Evolutionary conservation across 1,139 yeast genomes (phyloP).

Genomic region (Candida neerlandica): DNA sequence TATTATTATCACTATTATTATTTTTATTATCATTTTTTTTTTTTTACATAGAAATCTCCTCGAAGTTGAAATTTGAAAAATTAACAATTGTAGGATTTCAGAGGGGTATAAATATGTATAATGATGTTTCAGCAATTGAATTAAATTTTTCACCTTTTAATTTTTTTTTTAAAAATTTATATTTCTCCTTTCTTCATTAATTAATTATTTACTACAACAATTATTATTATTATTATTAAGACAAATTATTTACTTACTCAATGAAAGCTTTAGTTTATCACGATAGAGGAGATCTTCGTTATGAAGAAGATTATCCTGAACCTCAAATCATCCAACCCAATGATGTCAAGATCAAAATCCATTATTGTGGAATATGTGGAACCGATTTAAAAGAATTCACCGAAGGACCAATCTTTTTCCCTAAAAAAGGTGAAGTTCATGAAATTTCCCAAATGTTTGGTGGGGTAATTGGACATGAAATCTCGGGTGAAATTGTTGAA

Average conservation of each 20-base stretch:
- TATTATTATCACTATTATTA: no score
- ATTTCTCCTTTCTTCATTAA: background rate
- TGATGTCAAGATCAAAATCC: constrained; percentile 53
- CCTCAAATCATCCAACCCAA: constrained; percentile 46
- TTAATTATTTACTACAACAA: background rate
- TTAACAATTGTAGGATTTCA: background rate
- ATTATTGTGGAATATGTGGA: constrained; percentile 64
- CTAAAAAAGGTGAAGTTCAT: constrained; percentile 18
- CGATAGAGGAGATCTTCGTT: constrained; percentile 51
- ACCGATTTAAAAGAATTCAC: constrained; percentile 57
- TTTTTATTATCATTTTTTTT: no score
- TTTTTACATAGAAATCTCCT: no score
- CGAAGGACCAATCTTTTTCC: constrained; percentile 55
- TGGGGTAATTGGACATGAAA: constrained; percentile 56
- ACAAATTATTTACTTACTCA: background rate
- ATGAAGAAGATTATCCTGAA: constrained; percentile 40
- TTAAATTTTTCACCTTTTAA: background rate
- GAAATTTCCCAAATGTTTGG: constrained; percentile 21
- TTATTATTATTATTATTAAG: background rate
- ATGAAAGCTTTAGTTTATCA: constrained; percentile 61
- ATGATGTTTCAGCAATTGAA: background rate
- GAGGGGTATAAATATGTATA: constrained; percentile 1
- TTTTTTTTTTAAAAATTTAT: background rate
- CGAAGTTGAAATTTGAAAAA: background rate
- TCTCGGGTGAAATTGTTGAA: constrained; percentile 47